Evolutionary conservation across 345 rosid species (phyloP).

Genomic region (Euphorbia lathyris): DNA sequence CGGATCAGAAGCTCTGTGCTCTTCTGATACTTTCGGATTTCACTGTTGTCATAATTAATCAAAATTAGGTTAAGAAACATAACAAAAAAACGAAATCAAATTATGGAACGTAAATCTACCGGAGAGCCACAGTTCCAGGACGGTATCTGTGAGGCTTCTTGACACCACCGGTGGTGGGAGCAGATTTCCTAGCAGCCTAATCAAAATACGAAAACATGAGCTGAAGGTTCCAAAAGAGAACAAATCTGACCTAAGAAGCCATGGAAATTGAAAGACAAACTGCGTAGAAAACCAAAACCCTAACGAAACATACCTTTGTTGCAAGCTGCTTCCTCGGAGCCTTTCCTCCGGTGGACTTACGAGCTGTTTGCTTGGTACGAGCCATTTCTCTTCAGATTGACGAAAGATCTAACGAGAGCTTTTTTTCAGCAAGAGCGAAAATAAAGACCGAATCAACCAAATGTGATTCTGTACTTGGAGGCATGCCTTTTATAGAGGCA

Average conservation of each 20-base stretch:
- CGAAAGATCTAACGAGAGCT: too few relatives aligned
- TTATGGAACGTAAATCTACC: constrained; percentile 31
- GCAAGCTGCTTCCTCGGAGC: constrained; percentile 75
- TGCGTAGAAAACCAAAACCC: too few relatives aligned
- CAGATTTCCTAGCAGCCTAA: constrained; percentile 93
- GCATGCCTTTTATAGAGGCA: not conserved
- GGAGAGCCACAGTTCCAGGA: constrained; percentile 97
- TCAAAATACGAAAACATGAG: not conserved
- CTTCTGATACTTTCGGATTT: constrained; percentile 18
- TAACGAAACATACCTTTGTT: constrained; percentile 40
- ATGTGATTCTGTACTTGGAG: rapidly evolving
- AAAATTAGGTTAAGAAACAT: not conserved
- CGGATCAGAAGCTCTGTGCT: constrained; percentile 21
- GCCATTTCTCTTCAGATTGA: constrained; percentile 28
- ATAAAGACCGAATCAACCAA: not conserved
- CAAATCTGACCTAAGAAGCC: not conserved
- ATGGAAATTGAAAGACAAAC: not conserved
- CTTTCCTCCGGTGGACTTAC: constrained; percentile 66
- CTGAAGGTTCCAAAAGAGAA: too few relatives aligned
- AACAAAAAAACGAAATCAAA: not conserved
- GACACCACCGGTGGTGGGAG: constrained; percentile 90
- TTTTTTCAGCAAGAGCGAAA: too few relatives aligned
- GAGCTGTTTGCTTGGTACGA: constrained; percentile 60
- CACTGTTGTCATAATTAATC: not conserved
- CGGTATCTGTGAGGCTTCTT: constrained; percentile 87